phyloP scores from a whole-genome alignment of 768 basidiomycete species.

The Lactarius vividus region DNA sequence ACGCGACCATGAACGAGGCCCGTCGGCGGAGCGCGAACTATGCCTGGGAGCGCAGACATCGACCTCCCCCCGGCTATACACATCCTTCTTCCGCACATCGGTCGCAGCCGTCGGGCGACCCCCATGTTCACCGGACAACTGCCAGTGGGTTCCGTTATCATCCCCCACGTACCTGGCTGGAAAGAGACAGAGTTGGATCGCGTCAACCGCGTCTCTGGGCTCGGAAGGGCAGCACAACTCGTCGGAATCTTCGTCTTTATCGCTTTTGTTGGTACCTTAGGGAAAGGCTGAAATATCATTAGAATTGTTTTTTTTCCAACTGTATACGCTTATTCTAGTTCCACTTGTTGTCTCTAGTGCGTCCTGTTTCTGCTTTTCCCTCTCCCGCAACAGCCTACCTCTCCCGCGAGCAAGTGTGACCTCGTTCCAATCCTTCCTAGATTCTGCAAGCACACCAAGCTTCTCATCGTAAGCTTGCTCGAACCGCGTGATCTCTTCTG shows the following conservation, averaged over 20 bases:
- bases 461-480: slow-evolving; percentile 48
- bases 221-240: slow-evolving; percentile 26
- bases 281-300: slow-evolving; percentile 5
- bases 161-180: slow-evolving; percentile 23
- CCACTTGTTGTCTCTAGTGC: slow-evolving; percentile 23
- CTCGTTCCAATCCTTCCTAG: slow-evolving; percentile 54
- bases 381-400: slow-evolving; percentile 69
- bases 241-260: slow-evolving; percentile 22
- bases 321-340: slow-evolving; percentile 18
- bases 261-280: slow-evolving; percentile 19
- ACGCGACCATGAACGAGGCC: slow-evolving; percentile 32
- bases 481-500: slow-evolving; percentile 51
- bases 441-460: slow-evolving; percentile 48
- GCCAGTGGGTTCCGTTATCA: neutral
- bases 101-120: neutral
- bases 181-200: slow-evolving; percentile 23
- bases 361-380: slow-evolving; percentile 35
- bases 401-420: slow-evolving; percentile 74
- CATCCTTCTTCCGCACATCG: slow-evolving; percentile 3
- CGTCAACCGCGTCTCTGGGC: slow-evolving; percentile 22
- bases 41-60: slow-evolving; percentile 36
- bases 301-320: neutral
- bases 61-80: slow-evolving; percentile 22
- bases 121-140: slow-evolving; percentile 1
- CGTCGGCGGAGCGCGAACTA: slow-evolving; percentile 38